These are phyloP conservation scores for Pelomyxa schiedti DNA, from an alignment of 78 protist genomes.

Conservation along the genomic window DNA sequence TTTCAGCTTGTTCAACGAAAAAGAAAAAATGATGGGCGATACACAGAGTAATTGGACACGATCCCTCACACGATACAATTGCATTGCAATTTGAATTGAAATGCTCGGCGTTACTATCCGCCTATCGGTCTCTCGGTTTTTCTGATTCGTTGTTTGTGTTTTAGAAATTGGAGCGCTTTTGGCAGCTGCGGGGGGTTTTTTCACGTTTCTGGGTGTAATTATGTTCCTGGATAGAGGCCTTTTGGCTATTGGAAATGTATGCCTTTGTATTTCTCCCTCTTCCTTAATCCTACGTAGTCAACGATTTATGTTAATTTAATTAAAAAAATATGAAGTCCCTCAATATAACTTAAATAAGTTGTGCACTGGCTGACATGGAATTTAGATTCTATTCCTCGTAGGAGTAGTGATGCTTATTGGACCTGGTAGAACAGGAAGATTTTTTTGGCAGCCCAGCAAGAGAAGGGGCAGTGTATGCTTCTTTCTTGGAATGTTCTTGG, in stretches of 20 bases:
- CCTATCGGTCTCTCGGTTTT: too few relatives aligned
- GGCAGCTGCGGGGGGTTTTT: neutral
- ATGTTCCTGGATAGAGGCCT: slow-evolving; percentile 26
- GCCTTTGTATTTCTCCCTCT: neutral
- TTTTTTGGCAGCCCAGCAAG: slow-evolving; percentile 20
- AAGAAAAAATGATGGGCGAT: too few relatives aligned
- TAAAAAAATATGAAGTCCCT: neutral
- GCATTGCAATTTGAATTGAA: too few relatives aligned
- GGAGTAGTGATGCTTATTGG: slow-evolving; percentile 20
- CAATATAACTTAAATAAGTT: too few relatives aligned
- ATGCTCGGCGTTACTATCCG: too few relatives aligned
- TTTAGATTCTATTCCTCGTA: slow-evolving; percentile 13
- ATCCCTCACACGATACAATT: too few relatives aligned
- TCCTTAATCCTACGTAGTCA: too few relatives aligned
- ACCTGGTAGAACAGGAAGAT: neutral
- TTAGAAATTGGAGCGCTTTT: slow-evolving; percentile 29
- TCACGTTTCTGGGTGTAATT: slow-evolving; percentile 11
- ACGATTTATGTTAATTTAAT: too few relatives aligned
- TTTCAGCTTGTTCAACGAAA: too few relatives aligned
- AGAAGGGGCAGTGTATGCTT: slow-evolving; percentile 13
- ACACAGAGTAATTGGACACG: too few relatives aligned
- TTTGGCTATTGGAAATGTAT: slow-evolving; percentile 28
- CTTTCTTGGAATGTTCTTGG: slow-evolving; percentile 19
- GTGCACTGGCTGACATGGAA: too few relatives aligned
- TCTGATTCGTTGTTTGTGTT: too few relatives aligned